These are phyloP conservation scores for Adansonia digitata DNA, from an alignment of 345 rosid genomes.

Conservation along the genomic window DNA sequence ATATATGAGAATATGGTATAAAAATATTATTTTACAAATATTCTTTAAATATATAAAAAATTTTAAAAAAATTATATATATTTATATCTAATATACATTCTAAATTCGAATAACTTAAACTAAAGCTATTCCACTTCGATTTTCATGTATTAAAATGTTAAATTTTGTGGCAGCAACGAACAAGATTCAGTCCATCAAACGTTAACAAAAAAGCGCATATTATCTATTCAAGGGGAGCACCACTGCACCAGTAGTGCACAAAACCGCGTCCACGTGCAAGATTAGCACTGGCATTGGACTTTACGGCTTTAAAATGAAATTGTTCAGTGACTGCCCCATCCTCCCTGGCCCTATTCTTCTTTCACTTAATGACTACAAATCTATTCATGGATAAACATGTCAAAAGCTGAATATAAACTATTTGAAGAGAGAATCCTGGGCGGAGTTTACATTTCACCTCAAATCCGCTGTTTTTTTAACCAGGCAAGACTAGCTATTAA, in stretches of 20 bases:
- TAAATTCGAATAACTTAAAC: too few relatives aligned
- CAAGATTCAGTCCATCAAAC: background rate
- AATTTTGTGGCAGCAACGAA: background rate
- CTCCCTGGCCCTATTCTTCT: background rate
- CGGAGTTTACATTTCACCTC: background rate
- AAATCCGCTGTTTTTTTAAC: background rate
- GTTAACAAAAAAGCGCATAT: background rate
- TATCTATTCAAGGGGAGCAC: background rate
- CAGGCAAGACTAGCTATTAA: background rate
- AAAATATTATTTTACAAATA: too few relatives aligned
- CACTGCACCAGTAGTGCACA: too few relatives aligned
- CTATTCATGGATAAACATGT: background rate
- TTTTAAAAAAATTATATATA: too few relatives aligned
- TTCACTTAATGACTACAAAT: background rate
- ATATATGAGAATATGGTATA: too few relatives aligned
- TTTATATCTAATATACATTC: too few relatives aligned
- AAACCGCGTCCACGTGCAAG: slow-evolving; percentile 7
- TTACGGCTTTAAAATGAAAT: slow-evolving; percentile 6
- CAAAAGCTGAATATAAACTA: background rate
- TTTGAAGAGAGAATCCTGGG: background rate
- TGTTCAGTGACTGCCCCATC: background rate
- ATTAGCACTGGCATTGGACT: slow-evolving; percentile 17
- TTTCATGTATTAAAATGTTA: background rate
- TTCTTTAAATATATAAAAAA: too few relatives aligned
- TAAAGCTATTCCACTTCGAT: background rate